Evolutionary conservation across 306 rosid species (phyloP), one percentile per base, ranked within the genome.

Genomic region (Castanea sativa): DNA sequence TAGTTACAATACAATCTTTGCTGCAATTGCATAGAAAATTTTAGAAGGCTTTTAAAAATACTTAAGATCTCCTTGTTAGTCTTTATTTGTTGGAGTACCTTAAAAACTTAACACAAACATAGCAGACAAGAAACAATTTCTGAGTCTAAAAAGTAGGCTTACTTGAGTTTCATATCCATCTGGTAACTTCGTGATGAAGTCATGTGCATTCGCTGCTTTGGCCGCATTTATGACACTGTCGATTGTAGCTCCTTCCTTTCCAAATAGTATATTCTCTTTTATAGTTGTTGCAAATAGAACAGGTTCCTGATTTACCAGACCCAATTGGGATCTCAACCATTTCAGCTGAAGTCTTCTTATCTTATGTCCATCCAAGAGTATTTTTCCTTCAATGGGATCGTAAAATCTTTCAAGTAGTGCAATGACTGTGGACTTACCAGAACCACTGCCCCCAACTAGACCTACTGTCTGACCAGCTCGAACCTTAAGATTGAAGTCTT

Each of bases 151-250:
- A 74, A 38, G 45, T 52, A 8, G 82, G 71, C 93, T 89, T 90
- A 94, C 98, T 86, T 89, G 93, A 78, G 98, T 92, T 79, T 94
- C 98, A 75, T 94, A 94, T 70, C 97, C 93, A 21, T 94, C 94
- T 25, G 94, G 84, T 74, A 94, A 83, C 80, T 83, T 90, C 70
- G 82, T 87, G 43, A 92, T 89, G 89, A 94, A 94, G 71, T 91
- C 94, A 74, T 92, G 98, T 43, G 98, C 97, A 80, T 94, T 94
- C 61, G 98, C 94, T 69, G 92, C 82, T 87, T 91, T 91, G 85
- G 97, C 93, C 27, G 93, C 91, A 65, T n/a, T 76, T 27, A 86
- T 85, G 74, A 92, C 90, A 78, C 79, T 88, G 16, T 94, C 98
- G 89, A 88, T 89, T 65, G 97, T 80, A 78, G 97, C 92, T 21